phyloP scores from a whole-genome alignment of 2,329 filamentous ascomycete genomes.

The Monascus ruber region DNA sequence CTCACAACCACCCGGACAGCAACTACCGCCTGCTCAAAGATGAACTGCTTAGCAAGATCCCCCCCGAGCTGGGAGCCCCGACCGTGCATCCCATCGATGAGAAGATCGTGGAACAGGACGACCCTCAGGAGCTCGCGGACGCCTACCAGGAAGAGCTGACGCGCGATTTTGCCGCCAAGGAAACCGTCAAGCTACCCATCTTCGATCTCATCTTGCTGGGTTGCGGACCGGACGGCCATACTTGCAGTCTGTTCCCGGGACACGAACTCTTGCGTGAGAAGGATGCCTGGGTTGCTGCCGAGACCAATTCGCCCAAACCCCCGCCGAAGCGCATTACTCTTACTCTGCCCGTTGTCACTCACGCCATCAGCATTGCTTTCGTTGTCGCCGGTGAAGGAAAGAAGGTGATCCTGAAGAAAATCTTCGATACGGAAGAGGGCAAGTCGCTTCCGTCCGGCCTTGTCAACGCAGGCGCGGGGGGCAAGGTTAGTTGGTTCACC shows the following conservation, averaged over 20 bases:
- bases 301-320: constrained; percentile 90
- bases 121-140: constrained; percentile 86
- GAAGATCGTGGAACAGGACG: constrained; percentile 56
- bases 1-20: constrained; percentile 83
- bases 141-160: constrained; percentile 86
- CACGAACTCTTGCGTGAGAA: constrained; percentile 77
- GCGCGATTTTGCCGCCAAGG: constrained; percentile 73
- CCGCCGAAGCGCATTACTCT: constrained; percentile 84
- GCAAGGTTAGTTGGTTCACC: constrained; percentile 91
- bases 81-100: constrained; percentile 69
- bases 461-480: constrained; percentile 72
- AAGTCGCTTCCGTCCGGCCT: constrained; percentile 69
- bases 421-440: constrained; percentile 70
- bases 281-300: constrained; percentile 83
- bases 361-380: constrained; percentile 78
- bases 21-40: constrained; percentile 84
- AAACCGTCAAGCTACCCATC: constrained; percentile 86
- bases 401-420: constrained; percentile 82
- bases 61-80: constrained; percentile 53
- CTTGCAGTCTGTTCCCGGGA: constrained; percentile 88
- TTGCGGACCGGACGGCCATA: constrained; percentile 92
- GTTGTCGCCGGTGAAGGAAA: constrained; percentile 83
- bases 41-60: constrained; percentile 82
- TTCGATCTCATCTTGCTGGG: constrained; percentile 92
- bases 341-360: constrained; percentile 79